phyloP scores from a whole-genome alignment of 805 yeast species.

The Clavispora fructus region DNA sequence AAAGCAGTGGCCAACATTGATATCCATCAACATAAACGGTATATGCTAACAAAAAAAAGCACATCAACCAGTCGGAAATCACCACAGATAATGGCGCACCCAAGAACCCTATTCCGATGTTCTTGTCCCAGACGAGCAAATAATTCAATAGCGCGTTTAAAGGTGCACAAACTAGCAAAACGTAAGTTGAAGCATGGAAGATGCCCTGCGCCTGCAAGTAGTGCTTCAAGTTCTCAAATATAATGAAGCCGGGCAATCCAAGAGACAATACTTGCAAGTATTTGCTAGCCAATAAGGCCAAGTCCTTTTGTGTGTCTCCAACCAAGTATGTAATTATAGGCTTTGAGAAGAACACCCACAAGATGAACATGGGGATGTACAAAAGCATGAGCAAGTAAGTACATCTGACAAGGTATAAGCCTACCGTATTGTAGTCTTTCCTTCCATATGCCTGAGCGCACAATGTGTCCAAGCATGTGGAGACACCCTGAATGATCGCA shows the following conservation, averaged over 20 bases:
- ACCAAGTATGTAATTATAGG: conserved; percentile 35
- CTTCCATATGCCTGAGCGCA: conserved; percentile 79
- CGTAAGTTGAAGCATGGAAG: conserved; percentile 75
- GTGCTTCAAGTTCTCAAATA: conserved; percentile 69
- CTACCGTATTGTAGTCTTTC: conserved; percentile 57
- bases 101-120: conserved; percentile 55
- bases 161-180: conserved; percentile 67
- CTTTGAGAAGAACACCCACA: conserved; percentile 60
- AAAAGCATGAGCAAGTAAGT: conserved; percentile 48
- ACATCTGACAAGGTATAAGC: conserved; percentile 65
- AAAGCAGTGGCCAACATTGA: conserved; percentile 37
- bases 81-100: conserved; percentile 79
- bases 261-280: conserved; percentile 52
- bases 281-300: conserved; percentile 48
- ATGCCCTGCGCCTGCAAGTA: conserved; percentile 73
- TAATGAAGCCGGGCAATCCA: conserved; percentile 70
- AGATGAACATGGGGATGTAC: conserved; percentile 48
- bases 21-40: conserved; percentile 41
- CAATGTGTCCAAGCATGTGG: conserved; percentile 74
- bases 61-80: conserved; percentile 68
- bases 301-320: conserved; percentile 19
- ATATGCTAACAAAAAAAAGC: conserved; percentile 46
- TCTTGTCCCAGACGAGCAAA: conserved; percentile 58
- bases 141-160: conserved; percentile 65
- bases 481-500: conserved; percentile 69